Base-by-base conservation (phyloP, 108 stramenopile species). In the Conticribra guillardii region DNA sequence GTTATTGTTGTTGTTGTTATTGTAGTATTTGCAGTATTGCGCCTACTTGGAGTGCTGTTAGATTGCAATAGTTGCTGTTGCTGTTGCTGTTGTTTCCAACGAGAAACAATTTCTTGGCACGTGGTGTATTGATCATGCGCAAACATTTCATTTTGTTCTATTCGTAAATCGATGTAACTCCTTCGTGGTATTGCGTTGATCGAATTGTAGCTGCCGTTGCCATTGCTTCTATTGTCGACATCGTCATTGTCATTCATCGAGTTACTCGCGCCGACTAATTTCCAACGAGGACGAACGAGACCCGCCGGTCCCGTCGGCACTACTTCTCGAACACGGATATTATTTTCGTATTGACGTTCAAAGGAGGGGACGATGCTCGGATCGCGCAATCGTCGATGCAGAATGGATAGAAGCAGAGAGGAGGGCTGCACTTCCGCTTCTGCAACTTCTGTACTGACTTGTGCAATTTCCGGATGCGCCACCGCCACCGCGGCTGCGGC, bases 81-180 rank as follows among this genome's bases (percentile, higher is more conserved):
- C n/a, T n/a, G n/a, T n/a, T n/a, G n/a, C n/a, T n/a, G n/a, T n/a
- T n/a, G n/a, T 21, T 63, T 56, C 0, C 68, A 16, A 34, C 53
- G 44, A 2, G 60, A 56, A 33, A 37, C 18, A 22, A 69, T 69
- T 27, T 65, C 28, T 37, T 50, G 54, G 41, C 55, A 78, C 16
- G 47, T 22, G 0, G 23, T 0, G 45, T 2, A 59, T 60, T 62
- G 68, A 11, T 69, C 69, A 47, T 78, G 37, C 23, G 69, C 76
- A 41, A 78, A 78, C 41, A 45, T 44, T 65, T 48, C 53, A 48
- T 70, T 78, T 60, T 78, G 76, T 53, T 70, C 46, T 30, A 66
- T 60, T 60, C 76, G 55, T 41, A 78, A 60, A 52, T 70, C 69
- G 21, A 70, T 47, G 29, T 78, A 71, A 51, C 45, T 78, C 46